Evolutionary conservation across 805 yeast species (phyloP), one percentile per base, ranked within the genome.

Genomic region (Zygosaccharomyces gambellarensis): DNA sequence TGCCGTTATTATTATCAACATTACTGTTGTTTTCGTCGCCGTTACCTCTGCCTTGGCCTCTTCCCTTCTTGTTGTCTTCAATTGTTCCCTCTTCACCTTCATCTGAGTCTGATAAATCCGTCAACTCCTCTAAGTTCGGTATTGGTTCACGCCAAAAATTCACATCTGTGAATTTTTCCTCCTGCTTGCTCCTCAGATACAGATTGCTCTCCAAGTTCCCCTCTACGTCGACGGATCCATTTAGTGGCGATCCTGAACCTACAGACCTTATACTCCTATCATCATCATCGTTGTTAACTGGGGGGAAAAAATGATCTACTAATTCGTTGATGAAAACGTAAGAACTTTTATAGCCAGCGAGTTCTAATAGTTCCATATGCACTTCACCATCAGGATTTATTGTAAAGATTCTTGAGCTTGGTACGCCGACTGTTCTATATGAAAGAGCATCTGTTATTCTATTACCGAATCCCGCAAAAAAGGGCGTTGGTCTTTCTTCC

Each of bases 221-320:
- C 6, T 50, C 50, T 25, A 45, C 36, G 47, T 63, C 67, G 10
- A 59, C 5, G 1, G 59, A 50, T 7, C 46, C 52, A 44, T 57
- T 55, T 5, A 50, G 51, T 4, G 59, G 69, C 32, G 70, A 61
- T 19, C 71, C 69, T 8, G 68, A 67, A 4, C 69, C 61, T 40
- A 63, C 64, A 2, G 68, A 60, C 30, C 55, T 51, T 2, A 57
- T 32, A 46, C 65, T 63, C 46, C 61, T 59, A 51, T 67, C 60
- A 49, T 70, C 71, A 42, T 64, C 65, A 36, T 65, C 67, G n/a
- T 48, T 40, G 5, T 46, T 70, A 40, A 81, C 85, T 0, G 97
- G 96, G 7, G 99, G 99, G 76, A 94, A 94, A 67, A 90, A 90
- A 67, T 94, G 98, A 68, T 94, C 99, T 10, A 94, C 97, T 47